Evolutionary conservation across 768 basidiomycete species (phyloP), one percentile per base, ranked within the genome.

Genomic region (Tephrocybe rancida): DNA sequence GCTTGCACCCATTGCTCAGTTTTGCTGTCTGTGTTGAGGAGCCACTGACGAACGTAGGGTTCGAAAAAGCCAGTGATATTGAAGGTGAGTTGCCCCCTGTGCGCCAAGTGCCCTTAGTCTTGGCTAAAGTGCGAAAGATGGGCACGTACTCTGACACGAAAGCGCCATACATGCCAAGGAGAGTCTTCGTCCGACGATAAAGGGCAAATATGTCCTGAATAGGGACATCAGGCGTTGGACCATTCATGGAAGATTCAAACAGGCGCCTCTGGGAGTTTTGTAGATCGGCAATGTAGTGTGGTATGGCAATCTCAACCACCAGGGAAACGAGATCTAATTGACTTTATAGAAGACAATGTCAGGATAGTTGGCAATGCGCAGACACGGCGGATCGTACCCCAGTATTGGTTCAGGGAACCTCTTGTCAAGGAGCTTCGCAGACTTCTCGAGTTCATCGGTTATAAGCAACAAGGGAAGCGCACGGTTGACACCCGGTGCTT

Each of bases 1-100:
- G 88, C 87, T 67, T 95, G 83, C 5, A 98, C 96, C 97, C 97
- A 99, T 56, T 94, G 88, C 41, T 82, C 80, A 7, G 96, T 98
- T 76, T 93, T 96, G 53, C 76, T 83, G 60, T 95, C 90, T 0
- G 92, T 97, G 54, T 88, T 87, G n/a, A 82, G 61, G 22, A 99
- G 71, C 96, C 95, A 99, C 58, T 88, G 84, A 6, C 83, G 79
- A 7, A 98, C 91, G 67, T 92, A 93, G 2, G 88, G 84, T 67
- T 92, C 89, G 64, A 98, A 98, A 72, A 90, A 91, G 3, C 74
- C 76, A 3, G 84, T 78, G 25, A 92, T 71, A 57, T 93, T 83
- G 61, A 95, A 92, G 9, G 79, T 73, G 16, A 87, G 64, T 16
- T 78, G 74, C 0, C 75, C 78, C 13, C 87, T 90, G 59, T 38